These are phyloP conservation scores for Pelargonium citronellum DNA, from an alignment of 441 rosid genomes.

Conservation along the genomic window DNA sequence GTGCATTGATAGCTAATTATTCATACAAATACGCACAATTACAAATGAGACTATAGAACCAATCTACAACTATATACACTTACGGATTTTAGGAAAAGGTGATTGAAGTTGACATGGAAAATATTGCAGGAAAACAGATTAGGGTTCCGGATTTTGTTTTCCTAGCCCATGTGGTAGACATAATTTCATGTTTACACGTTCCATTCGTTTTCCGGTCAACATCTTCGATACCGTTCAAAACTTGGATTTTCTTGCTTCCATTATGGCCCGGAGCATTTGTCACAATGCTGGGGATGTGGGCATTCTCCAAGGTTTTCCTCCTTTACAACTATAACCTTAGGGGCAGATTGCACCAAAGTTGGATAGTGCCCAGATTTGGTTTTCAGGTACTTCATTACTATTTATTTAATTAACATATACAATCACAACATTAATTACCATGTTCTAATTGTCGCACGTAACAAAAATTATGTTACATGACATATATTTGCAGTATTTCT, in stretches of 20 bases:
- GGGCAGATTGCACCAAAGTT: constrained; percentile 57
- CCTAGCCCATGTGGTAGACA: constrained; percentile 83
- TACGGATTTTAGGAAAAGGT: neutral
- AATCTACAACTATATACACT: no score
- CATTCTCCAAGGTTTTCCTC: constrained; percentile 57
- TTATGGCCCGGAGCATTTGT: constrained; percentile 43
- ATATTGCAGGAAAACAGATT: constrained; percentile 30
- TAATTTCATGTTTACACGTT: constrained; percentile 53
- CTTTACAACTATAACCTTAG: constrained; percentile 55
- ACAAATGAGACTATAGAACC: no score
- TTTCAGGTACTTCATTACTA: constrained; percentile 48
- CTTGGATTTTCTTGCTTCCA: constrained; percentile 37
- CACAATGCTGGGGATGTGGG: constrained; percentile 61
- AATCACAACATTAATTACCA: no score
- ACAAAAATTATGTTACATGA: neutral
- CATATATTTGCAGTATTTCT: constrained; percentile 57
- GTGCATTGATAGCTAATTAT: no score
- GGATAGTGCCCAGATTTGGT: constrained; percentile 82
- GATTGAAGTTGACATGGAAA: neutral
- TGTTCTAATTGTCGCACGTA: neutral
- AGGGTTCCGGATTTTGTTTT: constrained; percentile 81
- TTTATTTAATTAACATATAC: no score
- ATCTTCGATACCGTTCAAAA: constrained; percentile 52
- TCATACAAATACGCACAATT: no score
- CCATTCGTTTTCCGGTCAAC: constrained; percentile 55